phyloP scores from a whole-genome alignment of 768 basidiomycete species.

The Tephrocybe sp. region DNA sequence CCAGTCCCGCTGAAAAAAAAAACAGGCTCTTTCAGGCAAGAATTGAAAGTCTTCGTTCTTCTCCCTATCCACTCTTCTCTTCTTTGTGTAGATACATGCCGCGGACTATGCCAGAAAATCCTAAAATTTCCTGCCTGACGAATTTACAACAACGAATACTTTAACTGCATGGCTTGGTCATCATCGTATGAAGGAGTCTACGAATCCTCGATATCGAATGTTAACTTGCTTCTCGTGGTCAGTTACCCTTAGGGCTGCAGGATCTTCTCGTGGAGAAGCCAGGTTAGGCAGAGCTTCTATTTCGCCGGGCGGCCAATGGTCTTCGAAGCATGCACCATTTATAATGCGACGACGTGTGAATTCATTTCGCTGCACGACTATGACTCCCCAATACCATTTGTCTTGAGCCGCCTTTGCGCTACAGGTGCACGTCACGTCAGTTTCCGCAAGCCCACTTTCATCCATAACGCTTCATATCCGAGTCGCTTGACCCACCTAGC shows the following conservation, averaged over 20 bases:
- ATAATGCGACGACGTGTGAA: constrained; percentile 19
- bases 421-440: constrained; percentile 38
- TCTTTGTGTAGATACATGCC: neutral
- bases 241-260: constrained; percentile 3
- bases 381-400: constrained; percentile 11
- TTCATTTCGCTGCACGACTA: constrained; percentile 12
- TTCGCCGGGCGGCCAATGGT: constrained; percentile 19
- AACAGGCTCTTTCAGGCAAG: constrained; percentile 6
- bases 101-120: neutral
- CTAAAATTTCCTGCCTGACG: neutral
- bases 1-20: neutral
- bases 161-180: neutral
- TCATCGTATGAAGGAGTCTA: neutral
- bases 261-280: constrained; percentile 13
- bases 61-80: constrained; percentile 1
- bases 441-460: constrained; percentile 18
- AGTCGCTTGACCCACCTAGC: constrained; percentile 5
- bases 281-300: constrained; percentile 25
- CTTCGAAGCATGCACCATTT: constrained; percentile 23
- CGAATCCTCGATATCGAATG: neutral
- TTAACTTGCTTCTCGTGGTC: neutral
- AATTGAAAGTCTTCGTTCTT: constrained; percentile 5
- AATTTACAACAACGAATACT: too few relatives aligned
- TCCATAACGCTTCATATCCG: constrained; percentile 11
- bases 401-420: constrained; percentile 20